phyloP scores from a whole-genome alignment of 768 basidiomycete species.

The Phlebiopsis flavidoalba region DNA sequence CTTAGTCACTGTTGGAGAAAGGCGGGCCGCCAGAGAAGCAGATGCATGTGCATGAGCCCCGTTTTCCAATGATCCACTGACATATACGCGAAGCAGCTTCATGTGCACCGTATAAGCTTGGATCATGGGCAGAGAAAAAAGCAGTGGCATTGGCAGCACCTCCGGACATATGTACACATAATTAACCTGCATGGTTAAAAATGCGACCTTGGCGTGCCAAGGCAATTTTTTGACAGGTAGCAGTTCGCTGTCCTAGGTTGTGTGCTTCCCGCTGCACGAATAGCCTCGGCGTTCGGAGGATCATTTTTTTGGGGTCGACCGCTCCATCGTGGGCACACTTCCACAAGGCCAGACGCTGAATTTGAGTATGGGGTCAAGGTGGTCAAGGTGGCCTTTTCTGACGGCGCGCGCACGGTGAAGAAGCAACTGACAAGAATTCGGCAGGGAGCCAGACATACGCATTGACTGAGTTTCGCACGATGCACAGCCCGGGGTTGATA shows the following conservation, averaged over 20 bases:
- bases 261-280: not conserved
- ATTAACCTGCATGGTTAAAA: not conserved
- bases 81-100: not conserved
- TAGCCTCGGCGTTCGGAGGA: not conserved
- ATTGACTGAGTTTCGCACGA: not conserved
- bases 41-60: too few relatives aligned
- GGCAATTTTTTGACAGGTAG: not conserved
- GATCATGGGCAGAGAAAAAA: not conserved
- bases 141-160: not conserved
- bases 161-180: not conserved
- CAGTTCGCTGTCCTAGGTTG: too few relatives aligned
- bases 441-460: not conserved
- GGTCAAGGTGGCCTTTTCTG: too few relatives aligned
- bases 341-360: too few relatives aligned
- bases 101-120: not conserved
- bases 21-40: too few relatives aligned
- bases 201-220: constrained; percentile 4
- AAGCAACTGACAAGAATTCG: not conserved
- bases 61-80: not conserved
- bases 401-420: not conserved
- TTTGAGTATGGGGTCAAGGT: too few relatives aligned
- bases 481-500: constrained; percentile 1
- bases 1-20: too few relatives aligned
- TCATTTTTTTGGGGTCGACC: too few relatives aligned
- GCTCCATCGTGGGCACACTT: too few relatives aligned